A percentile compares a stretch with the other conserved stretches of the same genome.
Conservation (phyloP, 1,139 yeast genomes). For the Scheffersomyces stambukii region DNA sequence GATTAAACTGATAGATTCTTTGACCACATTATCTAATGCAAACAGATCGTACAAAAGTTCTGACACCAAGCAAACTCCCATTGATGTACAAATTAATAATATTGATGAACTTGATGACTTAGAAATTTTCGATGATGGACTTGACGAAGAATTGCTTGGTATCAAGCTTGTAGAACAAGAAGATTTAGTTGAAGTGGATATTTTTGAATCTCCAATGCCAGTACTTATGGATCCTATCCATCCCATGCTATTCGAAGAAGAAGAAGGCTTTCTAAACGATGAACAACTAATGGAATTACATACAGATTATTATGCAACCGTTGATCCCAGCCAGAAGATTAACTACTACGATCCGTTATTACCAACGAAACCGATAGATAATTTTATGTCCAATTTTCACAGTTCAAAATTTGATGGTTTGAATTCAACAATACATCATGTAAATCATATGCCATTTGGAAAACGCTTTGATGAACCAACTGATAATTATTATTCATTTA, state of each 20-base stretch:
- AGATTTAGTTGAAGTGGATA: no score
- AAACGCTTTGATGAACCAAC: no score
- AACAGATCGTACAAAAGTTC: not conserved
- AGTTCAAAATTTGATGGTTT: no score
- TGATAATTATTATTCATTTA: no score
- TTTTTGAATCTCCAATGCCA: no score
- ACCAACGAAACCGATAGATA: no score
- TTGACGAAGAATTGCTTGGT: constrained; percentile 26
- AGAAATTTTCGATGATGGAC: constrained; percentile 25
- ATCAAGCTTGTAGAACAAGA: no score
- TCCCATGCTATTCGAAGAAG: constrained; percentile 3
- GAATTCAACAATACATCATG: no score
- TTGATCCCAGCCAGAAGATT: constrained; percentile 16
- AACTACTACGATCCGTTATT: constrained; percentile 23
- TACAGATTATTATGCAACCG: constrained; percentile 26
- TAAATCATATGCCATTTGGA: no score
- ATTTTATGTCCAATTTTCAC: no score
- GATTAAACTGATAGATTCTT: no score
- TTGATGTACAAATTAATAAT: constrained; percentile 4
- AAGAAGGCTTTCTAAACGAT: constrained; percentile 27
- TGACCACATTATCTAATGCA: no score
- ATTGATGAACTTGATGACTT: constrained; percentile 13
- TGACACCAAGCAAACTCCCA: constrained; percentile 1
- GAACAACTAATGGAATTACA: constrained; percentile 29
- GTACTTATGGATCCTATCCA: constrained; percentile 1